A percentile compares a stretch with the other conserved stretches of the same genome.
Evolutionary conservation across 2,329 filamentous ascomycete species (phyloP).

Genomic region (Pseudocercospora vitis): DNA sequence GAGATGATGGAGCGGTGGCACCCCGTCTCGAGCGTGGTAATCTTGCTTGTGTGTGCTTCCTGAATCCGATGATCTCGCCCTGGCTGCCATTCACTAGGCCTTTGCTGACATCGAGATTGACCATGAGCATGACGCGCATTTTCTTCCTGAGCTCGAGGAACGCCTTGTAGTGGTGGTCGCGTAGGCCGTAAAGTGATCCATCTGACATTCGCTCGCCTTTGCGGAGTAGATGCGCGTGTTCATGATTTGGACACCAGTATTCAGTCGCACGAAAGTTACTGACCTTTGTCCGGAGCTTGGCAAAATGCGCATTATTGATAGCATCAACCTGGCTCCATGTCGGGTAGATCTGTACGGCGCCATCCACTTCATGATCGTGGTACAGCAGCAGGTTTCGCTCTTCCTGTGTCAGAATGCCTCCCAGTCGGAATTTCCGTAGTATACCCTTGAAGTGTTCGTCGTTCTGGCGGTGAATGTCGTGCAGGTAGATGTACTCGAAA

Average conservation of each 20-base stretch:
- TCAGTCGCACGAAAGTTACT: conserved; percentile 9
- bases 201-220: conserved; percentile 41
- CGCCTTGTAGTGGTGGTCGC: conserved; percentile 48
- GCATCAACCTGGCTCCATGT: neutral
- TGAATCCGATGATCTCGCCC: conserved; percentile 47
- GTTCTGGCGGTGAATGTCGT: conserved; percentile 57
- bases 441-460: conserved; percentile 52
- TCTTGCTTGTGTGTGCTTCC: too few relatives aligned
- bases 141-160: conserved; percentile 50
- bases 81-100: conserved; percentile 53
- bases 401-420: conserved; percentile 49
- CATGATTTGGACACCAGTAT: neutral
- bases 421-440: conserved; percentile 42
- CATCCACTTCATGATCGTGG: neutral
- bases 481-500: conserved; percentile 55
- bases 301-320: conserved; percentile 6
- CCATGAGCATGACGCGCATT: conserved; percentile 56
- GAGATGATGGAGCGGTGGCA: too few relatives aligned
- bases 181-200: conserved; percentile 5
- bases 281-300: neutral
- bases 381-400: neutral
- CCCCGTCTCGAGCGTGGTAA: too few relatives aligned
- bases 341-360: conserved; percentile 1
- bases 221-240: neutral
- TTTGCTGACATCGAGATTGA: conserved; percentile 47